These are phyloP conservation scores for Stagonosporopsis chrysanthemi DNA, from an alignment of 2,329 filamentous ascomycete genomes.

Conservation along the genomic window DNA sequence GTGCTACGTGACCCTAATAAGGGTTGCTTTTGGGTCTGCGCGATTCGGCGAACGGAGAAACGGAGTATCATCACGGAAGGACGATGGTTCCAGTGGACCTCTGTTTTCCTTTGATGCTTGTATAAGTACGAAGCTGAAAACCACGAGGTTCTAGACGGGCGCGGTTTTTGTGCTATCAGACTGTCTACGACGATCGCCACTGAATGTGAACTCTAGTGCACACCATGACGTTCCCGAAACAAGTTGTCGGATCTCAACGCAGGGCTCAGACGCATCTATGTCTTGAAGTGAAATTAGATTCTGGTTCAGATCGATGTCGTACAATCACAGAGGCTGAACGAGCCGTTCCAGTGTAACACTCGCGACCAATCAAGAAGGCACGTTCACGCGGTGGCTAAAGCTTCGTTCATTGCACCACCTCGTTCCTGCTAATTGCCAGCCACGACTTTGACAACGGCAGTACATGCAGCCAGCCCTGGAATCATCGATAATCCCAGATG, in stretches of 20 bases:
- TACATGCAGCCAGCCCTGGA: conserved; percentile 11
- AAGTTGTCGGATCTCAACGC: background rate
- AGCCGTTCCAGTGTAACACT: conserved; percentile 8
- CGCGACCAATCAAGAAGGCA: background rate
- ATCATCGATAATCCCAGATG: conserved; percentile 10
- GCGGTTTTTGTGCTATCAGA: conserved; percentile 4
- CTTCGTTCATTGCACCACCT: conserved; percentile 17
- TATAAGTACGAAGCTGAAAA: conserved; percentile 6
- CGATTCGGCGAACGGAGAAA: conserved; percentile 10
- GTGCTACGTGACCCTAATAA: background rate
- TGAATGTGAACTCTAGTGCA: background rate
- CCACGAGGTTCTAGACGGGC: conserved; percentile 1
- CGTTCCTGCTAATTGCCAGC: conserved; percentile 14
- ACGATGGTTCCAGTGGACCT: background rate
- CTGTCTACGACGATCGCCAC: conserved; percentile 7
- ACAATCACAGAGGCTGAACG: conserved; percentile 17
- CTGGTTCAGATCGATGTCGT: conserved; percentile 8
- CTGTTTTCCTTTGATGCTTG: conserved; percentile 3
- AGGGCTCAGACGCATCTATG: conserved; percentile 5
- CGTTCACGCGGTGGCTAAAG: conserved; percentile 2
- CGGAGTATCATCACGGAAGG: conserved; percentile 1
- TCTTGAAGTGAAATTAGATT: conserved; percentile 12
- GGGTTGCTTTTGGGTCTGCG: conserved; percentile 1
- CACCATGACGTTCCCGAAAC: background rate
- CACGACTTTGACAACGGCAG: conserved; percentile 1